Evolutionary conservation across 1,139 yeast species (phyloP).

Genomic region (Blastobotrys buckinghamii): DNA sequence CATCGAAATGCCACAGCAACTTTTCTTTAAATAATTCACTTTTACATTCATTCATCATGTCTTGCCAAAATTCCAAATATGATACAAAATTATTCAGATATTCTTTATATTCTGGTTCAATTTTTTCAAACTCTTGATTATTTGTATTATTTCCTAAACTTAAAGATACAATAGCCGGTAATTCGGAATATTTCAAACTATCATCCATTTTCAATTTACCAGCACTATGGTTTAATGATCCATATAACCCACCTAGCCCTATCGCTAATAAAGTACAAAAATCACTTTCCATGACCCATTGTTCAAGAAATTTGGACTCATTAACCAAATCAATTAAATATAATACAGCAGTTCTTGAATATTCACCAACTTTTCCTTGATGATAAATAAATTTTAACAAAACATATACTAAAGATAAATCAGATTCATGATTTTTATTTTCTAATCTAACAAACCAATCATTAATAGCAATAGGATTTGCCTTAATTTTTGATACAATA

Average conservation of each 20-base stretch:
- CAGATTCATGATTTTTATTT: not conserved
- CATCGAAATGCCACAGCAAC: constrained; percentile 27
- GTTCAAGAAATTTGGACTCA: constrained; percentile 21
- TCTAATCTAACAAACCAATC: constrained; percentile 20
- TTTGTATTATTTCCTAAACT: not conserved
- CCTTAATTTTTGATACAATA: constrained; percentile 21
- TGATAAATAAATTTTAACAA: constrained; percentile 27
- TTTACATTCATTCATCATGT: constrained; percentile 22
- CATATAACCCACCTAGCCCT: constrained; percentile 31
- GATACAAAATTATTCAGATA: constrained; percentile 22
- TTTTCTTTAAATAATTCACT: constrained; percentile 17
- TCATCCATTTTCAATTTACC: constrained; percentile 4
- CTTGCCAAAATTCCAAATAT: constrained; percentile 32
- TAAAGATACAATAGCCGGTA: constrained; percentile 14
- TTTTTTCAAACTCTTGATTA: not conserved
- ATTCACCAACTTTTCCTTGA: constrained; percentile 28
- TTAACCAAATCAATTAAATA: constrained; percentile 27
- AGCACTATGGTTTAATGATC: constrained; percentile 21
- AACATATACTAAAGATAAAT: constrained; percentile 26
- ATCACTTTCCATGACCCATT: constrained; percentile 28
- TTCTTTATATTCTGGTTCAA: not conserved
- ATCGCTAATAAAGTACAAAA: constrained; percentile 30
- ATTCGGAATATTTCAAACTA: not conserved
- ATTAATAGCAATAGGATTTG: constrained; percentile 15
- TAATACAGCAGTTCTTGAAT: constrained; percentile 29